Percentiles rank a stretch among this genome's conserved stretches.
Conservation (phyloP, 495 filamentous ascomycete genomes). For the Aspergillus heteromorphus region DNA sequence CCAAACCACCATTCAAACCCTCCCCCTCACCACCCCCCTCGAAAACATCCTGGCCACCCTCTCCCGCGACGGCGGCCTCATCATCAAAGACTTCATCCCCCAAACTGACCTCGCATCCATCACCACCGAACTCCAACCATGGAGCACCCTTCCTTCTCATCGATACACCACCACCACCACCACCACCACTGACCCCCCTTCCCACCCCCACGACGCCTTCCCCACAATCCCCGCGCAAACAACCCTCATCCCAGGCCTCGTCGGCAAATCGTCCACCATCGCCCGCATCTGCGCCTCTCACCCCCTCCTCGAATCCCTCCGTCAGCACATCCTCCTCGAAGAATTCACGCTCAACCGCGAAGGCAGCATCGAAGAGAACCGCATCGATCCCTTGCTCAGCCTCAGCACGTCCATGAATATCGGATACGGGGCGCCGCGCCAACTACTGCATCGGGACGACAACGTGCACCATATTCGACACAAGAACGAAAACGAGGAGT, state of each 20-base stretch:
- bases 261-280: constrained; percentile 28
- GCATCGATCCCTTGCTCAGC: constrained; percentile 21
- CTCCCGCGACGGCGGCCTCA: constrained; percentile 29
- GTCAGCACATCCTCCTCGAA: constrained; percentile 6
- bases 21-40: constrained; percentile 18
- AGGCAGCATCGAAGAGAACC: constrained; percentile 10
- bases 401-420: constrained; percentile 22
- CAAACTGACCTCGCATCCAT: constrained; percentile 12
- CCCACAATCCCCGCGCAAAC: constrained; percentile 14
- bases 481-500: not conserved
- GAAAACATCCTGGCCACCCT: constrained; percentile 26
- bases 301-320: constrained; percentile 18
- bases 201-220: constrained; percentile 9
- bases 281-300: constrained; percentile 16
- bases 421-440: constrained; percentile 20
- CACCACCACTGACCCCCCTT: no score
- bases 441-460: constrained; percentile 28
- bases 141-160: not conserved
- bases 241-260: constrained; percentile 19
- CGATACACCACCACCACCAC: constrained; percentile 2
- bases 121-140: constrained; percentile 13
- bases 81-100: constrained; percentile 22
- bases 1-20: not conserved
- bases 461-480: constrained; percentile 18
- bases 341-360: constrained; percentile 8